Conservation (phyloP, 176 grass and related monocot genomes). For the Elymus sibiricus region DNA sequence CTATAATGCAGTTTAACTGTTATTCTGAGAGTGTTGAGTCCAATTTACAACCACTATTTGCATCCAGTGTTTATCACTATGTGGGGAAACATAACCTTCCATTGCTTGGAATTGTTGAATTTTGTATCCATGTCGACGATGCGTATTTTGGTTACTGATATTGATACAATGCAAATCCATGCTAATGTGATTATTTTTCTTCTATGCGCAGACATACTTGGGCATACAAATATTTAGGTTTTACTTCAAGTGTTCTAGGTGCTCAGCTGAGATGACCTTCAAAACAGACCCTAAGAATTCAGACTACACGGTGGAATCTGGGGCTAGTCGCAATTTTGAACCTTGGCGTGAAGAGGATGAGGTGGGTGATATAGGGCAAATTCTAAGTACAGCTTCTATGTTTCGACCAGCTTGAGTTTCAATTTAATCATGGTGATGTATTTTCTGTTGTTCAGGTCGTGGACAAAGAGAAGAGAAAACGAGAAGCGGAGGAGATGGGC, state of each 20-base stretch:
- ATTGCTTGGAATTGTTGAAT: slow-evolving; percentile 18
- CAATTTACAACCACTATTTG: not conserved
- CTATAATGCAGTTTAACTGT: not conserved
- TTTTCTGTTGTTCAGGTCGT: slow-evolving; percentile 31
- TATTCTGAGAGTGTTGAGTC: not conserved
- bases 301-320: slow-evolving; percentile 73
- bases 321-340: slow-evolving; percentile 74
- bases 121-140: not conserved
- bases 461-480: slow-evolving; percentile 63
- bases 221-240: slow-evolving; percentile 81
- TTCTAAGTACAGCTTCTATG: not conserved
- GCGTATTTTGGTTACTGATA: not conserved
- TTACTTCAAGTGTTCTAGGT: slow-evolving; percentile 80
- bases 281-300: slow-evolving; percentile 88
- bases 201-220: slow-evolving; percentile 50
- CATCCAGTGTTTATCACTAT: not conserved
- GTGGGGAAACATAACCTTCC: not conserved
- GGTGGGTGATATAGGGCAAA: slow-evolving; percentile 29
- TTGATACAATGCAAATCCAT: slow-evolving; percentile 20
- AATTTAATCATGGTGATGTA: not conserved
- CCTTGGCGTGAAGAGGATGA: slow-evolving; percentile 68
- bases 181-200: not conserved
- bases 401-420: slow-evolving; percentile 16
- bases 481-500: slow-evolving; percentile 73
- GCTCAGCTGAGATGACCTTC: slow-evolving; percentile 74